Base-by-base conservation (phyloP, 2,329 filamentous ascomycete species). In the Alternaria incomplexa region DNA sequence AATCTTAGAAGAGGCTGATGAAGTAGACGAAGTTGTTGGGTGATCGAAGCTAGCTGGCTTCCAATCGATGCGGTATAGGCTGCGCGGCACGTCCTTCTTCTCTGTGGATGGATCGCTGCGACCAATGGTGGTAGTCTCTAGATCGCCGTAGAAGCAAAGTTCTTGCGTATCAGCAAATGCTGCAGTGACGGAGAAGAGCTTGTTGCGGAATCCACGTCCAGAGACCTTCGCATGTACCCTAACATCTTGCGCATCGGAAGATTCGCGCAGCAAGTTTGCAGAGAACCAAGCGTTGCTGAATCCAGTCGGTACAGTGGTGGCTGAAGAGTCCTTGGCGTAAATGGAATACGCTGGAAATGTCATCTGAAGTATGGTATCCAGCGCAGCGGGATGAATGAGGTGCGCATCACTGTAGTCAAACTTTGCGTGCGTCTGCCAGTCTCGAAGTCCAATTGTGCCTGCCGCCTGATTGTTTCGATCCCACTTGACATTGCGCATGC, bases 331-430 rank as follows among this genome's bases (percentile, higher is more conserved):
- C 9, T 63, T 61, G 10, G 61, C 45, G 20, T 61, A 63, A 8
- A 71, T 66, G 1, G 61, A 56, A 23, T 61, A 62, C 0, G 65
- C 59, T 6, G 65, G 65, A 17, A 67, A 65, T 2, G 60, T 63
- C 22, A 59, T 61, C 30, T 71, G 68, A 8, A 72, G 45, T 6
- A 72, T 66, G 1, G 53, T 62, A 43, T 72, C 69, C 6, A 72
- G 53, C 1, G 65, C 52, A 10, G 61, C 55, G 2, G 69, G 69
- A 47, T 72, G 69, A n/a, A 72, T 61, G 9, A 70, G 46, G 28
- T 67, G 62, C 13, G 59, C 22, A 43, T 65, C 65, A 10, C 36
- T 58, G 22, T 64, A 50, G 4, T 10, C 15, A 36, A 32, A 51
- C 12, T 40, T 57, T 15, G 59, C 58, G 11, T 52, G 36, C 8